Conservation (phyloP, 352 stramenopile species). For the Peronospora farinosa region DNA sequence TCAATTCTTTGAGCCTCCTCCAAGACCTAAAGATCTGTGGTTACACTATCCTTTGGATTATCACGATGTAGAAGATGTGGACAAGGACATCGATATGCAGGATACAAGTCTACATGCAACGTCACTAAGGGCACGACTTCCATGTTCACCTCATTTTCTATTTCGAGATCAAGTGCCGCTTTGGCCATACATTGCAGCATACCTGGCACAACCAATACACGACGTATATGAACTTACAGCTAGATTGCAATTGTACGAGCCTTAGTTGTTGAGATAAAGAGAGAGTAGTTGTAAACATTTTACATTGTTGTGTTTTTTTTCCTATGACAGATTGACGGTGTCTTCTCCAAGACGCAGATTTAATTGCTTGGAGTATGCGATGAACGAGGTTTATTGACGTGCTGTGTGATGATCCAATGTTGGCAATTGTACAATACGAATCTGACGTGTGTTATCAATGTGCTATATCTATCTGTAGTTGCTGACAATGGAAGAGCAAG, state of each 20-base stretch:
- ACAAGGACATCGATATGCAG: constrained; percentile 23
- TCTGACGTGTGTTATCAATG: neutral
- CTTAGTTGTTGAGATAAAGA: neutral
- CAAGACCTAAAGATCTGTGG: constrained; percentile 4
- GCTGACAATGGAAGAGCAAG: constrained; percentile 28
- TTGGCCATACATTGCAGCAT: constrained; percentile 63
- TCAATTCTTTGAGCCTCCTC: constrained; percentile 45
- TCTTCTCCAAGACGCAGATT: constrained; percentile 23
- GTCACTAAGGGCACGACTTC: constrained; percentile 27
- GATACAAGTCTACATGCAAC: constrained; percentile 1
- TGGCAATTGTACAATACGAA: neutral
- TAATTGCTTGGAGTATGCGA: constrained; percentile 35
- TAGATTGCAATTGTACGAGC: constrained; percentile 40
- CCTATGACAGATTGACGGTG: constrained; percentile 26
- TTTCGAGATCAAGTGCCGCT: constrained; percentile 40
- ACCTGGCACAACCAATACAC: constrained; percentile 39
- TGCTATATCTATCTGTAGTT: constrained; percentile 27
- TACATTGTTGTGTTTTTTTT: constrained; percentile 1
- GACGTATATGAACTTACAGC: constrained; percentile 29
- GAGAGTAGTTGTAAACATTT: neutral
- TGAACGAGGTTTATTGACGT: constrained; percentile 26
- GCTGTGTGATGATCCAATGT: neutral
- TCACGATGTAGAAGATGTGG: constrained; percentile 10
- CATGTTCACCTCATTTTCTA: constrained; percentile 36
- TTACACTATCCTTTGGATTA: constrained; percentile 44